Evolutionary conservation across 805 yeast genomes (phyloP), one percentile per base, ranked within the genome.

Genomic region (Ogataea nitratoaversa): DNA sequence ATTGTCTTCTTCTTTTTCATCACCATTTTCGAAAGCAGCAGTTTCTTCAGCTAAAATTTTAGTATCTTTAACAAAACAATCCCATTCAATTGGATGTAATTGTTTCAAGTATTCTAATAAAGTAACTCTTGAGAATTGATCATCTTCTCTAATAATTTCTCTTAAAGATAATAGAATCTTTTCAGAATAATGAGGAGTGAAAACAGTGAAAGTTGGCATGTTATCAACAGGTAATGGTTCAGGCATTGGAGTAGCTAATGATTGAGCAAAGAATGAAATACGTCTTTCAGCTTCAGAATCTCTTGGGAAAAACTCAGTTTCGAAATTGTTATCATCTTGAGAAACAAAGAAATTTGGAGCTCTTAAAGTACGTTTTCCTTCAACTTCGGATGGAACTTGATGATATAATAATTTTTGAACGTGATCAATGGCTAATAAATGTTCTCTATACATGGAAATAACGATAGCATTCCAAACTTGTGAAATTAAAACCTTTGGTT

Each of bases 251-350:
- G 99, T 93, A 38, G 99, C 95, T 67, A 93, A 75, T 9, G 98
- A 90, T 69, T 93, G 99, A 44, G 99, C 99, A 71, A 93, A 93
- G 84, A 95, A 93, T 44, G 97, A 87, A 56, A 93, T 90, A 77
- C 99, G 93, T 75, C 99, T 90, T 72, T 95, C 99, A 49, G 99
- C 99, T 69, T 93, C 99, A 33, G 96, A 88, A 67, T 91, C 80
- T 59, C 82, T 76, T 54, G 99, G 98, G 86, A 93, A 93, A 62
- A 88, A 95, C 74, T 91, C 97, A 51, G 97, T 87, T 50, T 86
- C 95, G 58, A 90, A 86, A 61, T 89, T 84, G 68, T 78, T 66
- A 44, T 74, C 79, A 54, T 72, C 79, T 46, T 72, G 77, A 45
- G 55, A 65, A 1, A 71, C 53, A 47, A 75, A 75, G 47, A 75